phyloP scores from a whole-genome alignment of 2,329 filamentous ascomycete species.

The Talaromyces sp. region DNA sequence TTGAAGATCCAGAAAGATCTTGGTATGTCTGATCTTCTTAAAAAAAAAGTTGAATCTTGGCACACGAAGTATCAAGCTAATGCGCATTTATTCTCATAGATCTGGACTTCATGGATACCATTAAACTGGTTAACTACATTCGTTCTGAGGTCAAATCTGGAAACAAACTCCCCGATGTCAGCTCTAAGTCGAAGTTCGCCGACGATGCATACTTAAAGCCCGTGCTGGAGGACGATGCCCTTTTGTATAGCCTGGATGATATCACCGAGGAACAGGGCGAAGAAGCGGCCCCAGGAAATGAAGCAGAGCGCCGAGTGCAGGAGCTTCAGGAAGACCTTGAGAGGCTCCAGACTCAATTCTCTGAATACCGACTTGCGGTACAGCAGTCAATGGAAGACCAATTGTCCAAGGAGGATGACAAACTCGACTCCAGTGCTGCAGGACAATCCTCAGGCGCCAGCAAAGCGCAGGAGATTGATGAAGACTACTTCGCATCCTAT shows the following conservation, averaged over 20 bases:
- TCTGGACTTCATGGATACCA: conserved; percentile 72
- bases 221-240: conserved; percentile 82
- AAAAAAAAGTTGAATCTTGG: neutral
- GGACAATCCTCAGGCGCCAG: conserved; percentile 19
- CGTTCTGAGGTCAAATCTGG: conserved; percentile 52
- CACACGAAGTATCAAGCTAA: conserved; percentile 11
- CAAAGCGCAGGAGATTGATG: conserved; percentile 56
- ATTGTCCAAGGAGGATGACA: conserved; percentile 61
- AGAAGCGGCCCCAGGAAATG: conserved; percentile 30
- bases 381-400: conserved; percentile 68
- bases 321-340: conserved; percentile 65
- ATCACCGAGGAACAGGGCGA: conserved; percentile 53
- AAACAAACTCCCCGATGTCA: conserved; percentile 56
- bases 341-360: conserved; percentile 62
- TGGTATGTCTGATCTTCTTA: conserved; percentile 39
- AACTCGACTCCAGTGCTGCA: conserved; percentile 29
- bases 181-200: conserved; percentile 65
- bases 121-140: conserved; percentile 74
- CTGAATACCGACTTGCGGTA: conserved; percentile 66
- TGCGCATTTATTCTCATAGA: conserved; percentile 43
- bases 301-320: conserved; percentile 54
- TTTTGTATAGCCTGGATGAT: conserved; percentile 86
- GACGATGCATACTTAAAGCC: conserved; percentile 82
- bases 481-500: conserved; percentile 67
- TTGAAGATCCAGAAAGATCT: conserved; percentile 58